Evolutionary conservation across 1,284 basidiomycete genomes (phyloP).

Genomic region (Anthracocystis walkeri): DNA sequence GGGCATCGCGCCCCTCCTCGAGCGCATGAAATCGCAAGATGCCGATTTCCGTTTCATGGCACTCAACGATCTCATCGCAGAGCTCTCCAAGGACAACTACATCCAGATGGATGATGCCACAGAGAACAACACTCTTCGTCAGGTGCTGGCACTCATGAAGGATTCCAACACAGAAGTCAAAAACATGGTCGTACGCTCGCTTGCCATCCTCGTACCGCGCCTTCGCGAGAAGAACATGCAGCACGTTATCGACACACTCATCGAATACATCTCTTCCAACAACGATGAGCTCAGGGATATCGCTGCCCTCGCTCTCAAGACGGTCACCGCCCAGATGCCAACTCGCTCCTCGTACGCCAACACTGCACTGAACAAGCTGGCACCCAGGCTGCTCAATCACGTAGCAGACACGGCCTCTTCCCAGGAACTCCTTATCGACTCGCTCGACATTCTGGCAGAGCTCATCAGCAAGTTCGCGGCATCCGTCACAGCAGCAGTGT

Average conservation of each 20-base stretch:
- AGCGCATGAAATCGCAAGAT: conserved; percentile 67
- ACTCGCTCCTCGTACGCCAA: conserved; percentile 81
- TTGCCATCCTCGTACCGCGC: conserved; percentile 87
- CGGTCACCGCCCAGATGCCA: conserved; percentile 89
- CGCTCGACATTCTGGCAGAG: conserved; percentile 89
- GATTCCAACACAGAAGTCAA: conserved; percentile 98
- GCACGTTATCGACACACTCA: conserved; percentile 85
- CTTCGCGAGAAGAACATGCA: conserved; percentile 85
- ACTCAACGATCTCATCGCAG: conserved; percentile 62
- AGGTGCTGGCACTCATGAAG: conserved; percentile 84
- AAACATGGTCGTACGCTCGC: conserved; percentile 82
- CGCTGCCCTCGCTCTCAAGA: conserved; percentile 90
- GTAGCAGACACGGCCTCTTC: conserved; percentile 72
- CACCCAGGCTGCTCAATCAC: conserved; percentile 83
- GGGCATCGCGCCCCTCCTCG: conserved; percentile 58
- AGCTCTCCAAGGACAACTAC: conserved; percentile 50
- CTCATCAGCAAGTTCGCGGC: conserved; percentile 78
- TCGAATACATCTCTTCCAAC: conserved; percentile 83
- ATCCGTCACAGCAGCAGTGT: conserved; percentile 70
- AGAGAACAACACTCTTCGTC: conserved; percentile 82
- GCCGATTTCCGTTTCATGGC: conserved; percentile 68
- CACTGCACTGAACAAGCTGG: conserved; percentile 84
- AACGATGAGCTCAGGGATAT: conserved; percentile 93
- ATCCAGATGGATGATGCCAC: conserved; percentile 51
- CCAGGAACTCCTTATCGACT: conserved; percentile 87